Evolutionary conservation across 2,329 filamentous ascomycete species (phyloP).

Genomic region (Mariannaea sp.): DNA sequence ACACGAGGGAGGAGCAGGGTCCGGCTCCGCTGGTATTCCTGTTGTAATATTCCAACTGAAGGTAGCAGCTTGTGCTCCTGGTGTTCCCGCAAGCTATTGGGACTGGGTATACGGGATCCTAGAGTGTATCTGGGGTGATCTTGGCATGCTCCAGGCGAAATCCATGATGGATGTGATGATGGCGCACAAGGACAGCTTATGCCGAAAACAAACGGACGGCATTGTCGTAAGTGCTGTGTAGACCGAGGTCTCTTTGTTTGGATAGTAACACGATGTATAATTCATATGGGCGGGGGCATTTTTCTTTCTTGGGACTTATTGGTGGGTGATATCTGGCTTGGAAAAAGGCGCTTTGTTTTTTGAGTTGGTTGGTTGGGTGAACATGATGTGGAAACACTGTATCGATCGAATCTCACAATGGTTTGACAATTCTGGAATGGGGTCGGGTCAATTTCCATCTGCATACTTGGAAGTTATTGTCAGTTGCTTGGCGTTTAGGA

Average conservation of each 20-base stretch:
- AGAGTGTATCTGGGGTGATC: slow-evolving; percentile 55
- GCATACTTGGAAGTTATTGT: not conserved
- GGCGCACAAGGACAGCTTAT: slow-evolving; percentile 27
- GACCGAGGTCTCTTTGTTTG: not conserved
- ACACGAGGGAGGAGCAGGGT: slow-evolving; percentile 46
- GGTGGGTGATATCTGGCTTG: no score
- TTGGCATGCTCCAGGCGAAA: slow-evolving; percentile 57
- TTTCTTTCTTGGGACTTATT: no score
- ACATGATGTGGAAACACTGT: slow-evolving; percentile 1
- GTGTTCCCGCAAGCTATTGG: slow-evolving; percentile 49
- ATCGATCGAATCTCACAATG: slow-evolving; percentile 6
- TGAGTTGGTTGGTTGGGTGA: slow-evolving; percentile 15
- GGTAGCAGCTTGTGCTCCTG: slow-evolving; percentile 52
- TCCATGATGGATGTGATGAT: slow-evolving; percentile 50
- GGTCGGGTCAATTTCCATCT: slow-evolving; percentile 1
- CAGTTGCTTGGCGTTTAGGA: slow-evolving; percentile 7
- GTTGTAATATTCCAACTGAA: slow-evolving; percentile 55
- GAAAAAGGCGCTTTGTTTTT: slow-evolving; percentile 14
- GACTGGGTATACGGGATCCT: slow-evolving; percentile 52
- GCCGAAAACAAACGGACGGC: slow-evolving; percentile 17
- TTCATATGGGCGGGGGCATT: no score
- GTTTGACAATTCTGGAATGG: not conserved
- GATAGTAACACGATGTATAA: no score
- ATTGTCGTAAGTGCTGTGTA: slow-evolving; percentile 6
- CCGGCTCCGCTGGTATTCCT: slow-evolving; percentile 54